Percentiles rank a stretch among this genome's conserved stretches.
Conservation (phyloP, 495 filamentous ascomycete species). For the Podospora pseudocomata region DNA sequence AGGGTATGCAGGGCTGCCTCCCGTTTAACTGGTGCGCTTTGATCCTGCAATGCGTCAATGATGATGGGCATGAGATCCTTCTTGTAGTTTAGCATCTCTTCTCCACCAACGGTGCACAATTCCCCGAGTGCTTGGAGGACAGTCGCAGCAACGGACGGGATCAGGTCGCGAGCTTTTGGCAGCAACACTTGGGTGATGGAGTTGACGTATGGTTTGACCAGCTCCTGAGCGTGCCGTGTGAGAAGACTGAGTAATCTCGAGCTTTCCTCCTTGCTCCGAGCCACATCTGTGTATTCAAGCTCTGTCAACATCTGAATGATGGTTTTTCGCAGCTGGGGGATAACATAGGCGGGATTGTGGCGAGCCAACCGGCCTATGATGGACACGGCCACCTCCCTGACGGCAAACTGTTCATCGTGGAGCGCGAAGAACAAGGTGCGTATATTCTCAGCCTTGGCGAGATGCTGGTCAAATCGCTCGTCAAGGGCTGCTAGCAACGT, state of each 20-base stretch:
- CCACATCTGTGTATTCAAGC: conserved; percentile 89
- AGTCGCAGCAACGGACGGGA: conserved; percentile 81
- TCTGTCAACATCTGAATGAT: conserved; percentile 94
- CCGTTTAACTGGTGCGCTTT: conserved; percentile 80
- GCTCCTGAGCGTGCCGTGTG: conserved; percentile 80
- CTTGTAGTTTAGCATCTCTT: conserved; percentile 84
- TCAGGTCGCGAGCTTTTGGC: conserved; percentile 79
- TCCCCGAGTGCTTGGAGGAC: conserved; percentile 93
- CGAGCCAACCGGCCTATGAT: conserved; percentile 91
- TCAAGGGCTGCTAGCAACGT: conserved; percentile 87
- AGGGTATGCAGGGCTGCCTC: conserved; percentile 88
- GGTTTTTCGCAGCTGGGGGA: conserved; percentile 87
- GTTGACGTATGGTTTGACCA: conserved; percentile 93
- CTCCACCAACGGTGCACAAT: conserved; percentile 85
- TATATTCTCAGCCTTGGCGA: conserved; percentile 94
- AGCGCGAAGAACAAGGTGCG: conserved; percentile 90
- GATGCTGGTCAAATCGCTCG: conserved; percentile 87
- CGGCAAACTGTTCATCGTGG: conserved; percentile 90
- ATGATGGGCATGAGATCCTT: conserved; percentile 91
- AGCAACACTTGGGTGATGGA: conserved; percentile 88
- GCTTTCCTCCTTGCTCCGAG: conserved; percentile 92
- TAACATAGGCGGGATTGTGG: conserved; percentile 94
- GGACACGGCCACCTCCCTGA: conserved; percentile 88
- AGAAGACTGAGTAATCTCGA: conserved; percentile 89
- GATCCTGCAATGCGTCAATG: conserved; percentile 85